Evolutionary conservation across 495 filamentous ascomycete species (phyloP), one percentile per base, ranked within the genome.

Genomic region (Aspergillus indologenus): DNA sequence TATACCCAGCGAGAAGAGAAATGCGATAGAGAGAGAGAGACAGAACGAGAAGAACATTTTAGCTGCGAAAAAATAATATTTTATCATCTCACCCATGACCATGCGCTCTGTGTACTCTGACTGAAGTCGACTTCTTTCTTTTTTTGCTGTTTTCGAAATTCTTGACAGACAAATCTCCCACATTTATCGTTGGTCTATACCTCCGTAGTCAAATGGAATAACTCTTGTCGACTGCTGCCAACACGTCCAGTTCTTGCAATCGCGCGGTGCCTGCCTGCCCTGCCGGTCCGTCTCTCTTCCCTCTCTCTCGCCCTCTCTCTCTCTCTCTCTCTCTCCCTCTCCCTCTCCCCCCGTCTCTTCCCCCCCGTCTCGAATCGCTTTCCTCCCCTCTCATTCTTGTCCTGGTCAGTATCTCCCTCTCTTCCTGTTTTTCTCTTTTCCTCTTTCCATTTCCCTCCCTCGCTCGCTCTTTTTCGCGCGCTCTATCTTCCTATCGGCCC

Each of bases 401-500:
- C 47, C 47, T 24, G 21, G 23, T 50, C 47, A 22, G n/a, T 31
- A 29, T 54, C 29, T 21, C 40, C 52, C 26, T 43, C 24, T 51
- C 17, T 12, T 53, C 17, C 49, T 53, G n/a, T 12, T 15, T 26
- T 48, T 50, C 22, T 59, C 21, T 53, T 26, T 43, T 29, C 40
- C 31, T 50, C 22, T 53, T 51, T 31, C 40, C 29, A 47, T 47
- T 47, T 44, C 52, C 59, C 47, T 54, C 47, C 52, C 48, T 45
- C 23, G 18, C 45, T 29, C 43, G 18, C 23, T 34, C 17, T 49
- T 26, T 22, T 45, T 22, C 31, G 24, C 23, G 44, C 40, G 22
- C 53, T 48, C 52, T 48, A 22, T 53, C 50, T 45, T 42, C 51
- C 54, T 18, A 53, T 49, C 52, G 62, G 51, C 55, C 53, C 70